These are phyloP conservation scores for Sporothrix schenckii DNA, from an alignment of 2,329 filamentous ascomycete genomes.

Conservation along the genomic window DNA sequence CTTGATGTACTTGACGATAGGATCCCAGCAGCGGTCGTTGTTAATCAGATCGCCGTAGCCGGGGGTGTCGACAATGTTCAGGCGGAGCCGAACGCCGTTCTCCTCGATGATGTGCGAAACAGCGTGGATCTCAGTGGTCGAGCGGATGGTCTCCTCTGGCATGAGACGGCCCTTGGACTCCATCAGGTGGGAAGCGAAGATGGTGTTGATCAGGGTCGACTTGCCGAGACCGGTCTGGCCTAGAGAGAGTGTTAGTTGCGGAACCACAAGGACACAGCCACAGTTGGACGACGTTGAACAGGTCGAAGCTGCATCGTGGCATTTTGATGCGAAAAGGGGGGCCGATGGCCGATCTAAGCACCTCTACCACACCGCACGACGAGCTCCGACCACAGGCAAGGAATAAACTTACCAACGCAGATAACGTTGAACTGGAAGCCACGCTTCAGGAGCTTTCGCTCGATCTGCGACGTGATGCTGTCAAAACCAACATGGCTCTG, in stretches of 20 bases:
- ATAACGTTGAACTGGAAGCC: slow-evolving; percentile 98
- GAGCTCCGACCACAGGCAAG: not conserved
- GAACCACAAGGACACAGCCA: not conserved
- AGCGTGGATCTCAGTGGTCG: slow-evolving; percentile 96
- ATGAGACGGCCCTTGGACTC: slow-evolving; percentile 95
- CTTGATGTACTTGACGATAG: slow-evolving; percentile 99
- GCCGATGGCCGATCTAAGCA: not conserved
- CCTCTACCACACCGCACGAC: not conserved
- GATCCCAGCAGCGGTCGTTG: slow-evolving; percentile 99
- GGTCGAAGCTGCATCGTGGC: not conserved
- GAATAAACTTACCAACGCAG: slow-evolving; percentile 80
- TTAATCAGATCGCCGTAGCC: slow-evolving; percentile 99
- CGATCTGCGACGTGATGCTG: slow-evolving; percentile 99
- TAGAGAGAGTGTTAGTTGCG: slow-evolving; percentile 45
- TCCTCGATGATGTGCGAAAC: slow-evolving; percentile 99
- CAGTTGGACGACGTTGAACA: not conserved
- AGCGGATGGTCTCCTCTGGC: slow-evolving; percentile 89
- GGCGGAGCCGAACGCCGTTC: slow-evolving; percentile 93
- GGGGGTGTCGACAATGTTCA: slow-evolving; percentile 99
- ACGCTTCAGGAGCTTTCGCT: slow-evolving; percentile 99
- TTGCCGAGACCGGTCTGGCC: slow-evolving; percentile 98
- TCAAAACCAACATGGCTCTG: slow-evolving; percentile 99
- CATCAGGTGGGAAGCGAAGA: slow-evolving; percentile 98
- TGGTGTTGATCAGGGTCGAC: slow-evolving; percentile 99
- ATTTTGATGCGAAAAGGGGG: slow-evolving; percentile 11